A percentile compares a stretch with the other conserved stretches of the same genome.
phyloP scores from a whole-genome alignment of 352 stramenopile species.

The Phytophthora crassamura region DNA sequence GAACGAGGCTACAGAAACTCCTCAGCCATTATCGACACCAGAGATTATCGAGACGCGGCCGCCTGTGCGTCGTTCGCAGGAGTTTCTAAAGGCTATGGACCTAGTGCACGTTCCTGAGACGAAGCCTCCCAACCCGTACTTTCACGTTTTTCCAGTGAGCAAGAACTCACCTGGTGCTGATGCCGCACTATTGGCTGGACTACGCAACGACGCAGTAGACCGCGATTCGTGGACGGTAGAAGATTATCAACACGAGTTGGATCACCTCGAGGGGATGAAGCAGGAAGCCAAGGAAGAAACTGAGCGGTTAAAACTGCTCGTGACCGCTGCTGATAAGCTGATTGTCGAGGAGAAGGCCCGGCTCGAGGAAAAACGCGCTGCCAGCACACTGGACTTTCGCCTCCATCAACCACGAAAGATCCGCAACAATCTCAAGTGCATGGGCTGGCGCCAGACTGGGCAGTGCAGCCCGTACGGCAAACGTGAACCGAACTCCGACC shows the following conservation, averaged over 20 bases:
- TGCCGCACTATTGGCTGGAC: conserved; percentile 13
- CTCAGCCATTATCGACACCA: conserved; percentile 1
- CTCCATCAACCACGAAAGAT: conserved; percentile 39
- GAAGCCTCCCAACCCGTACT: conserved; percentile 29
- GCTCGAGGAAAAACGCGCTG: conserved; percentile 44
- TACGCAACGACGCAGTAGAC: conserved; percentile 26
- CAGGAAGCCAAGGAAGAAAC: conserved; percentile 48
- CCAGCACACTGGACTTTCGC: conserved; percentile 44
- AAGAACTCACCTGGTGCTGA: conserved; percentile 24
- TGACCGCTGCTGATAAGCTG: conserved; percentile 40
- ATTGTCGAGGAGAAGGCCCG: conserved; percentile 39
- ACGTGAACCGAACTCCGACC: conserved; percentile 58
- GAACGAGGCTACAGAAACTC: conserved; percentile 6
- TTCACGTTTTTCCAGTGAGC: conserved; percentile 30
- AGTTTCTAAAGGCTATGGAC: conserved; percentile 29
- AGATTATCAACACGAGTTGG: conserved; percentile 38
- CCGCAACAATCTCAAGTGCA: conserved; percentile 51
- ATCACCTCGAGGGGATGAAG: conserved; percentile 45
- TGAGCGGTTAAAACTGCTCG: conserved; percentile 40
- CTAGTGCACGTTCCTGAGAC: conserved; percentile 29
- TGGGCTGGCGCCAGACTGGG: conserved; percentile 70
- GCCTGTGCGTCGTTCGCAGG: conserved; percentile 21
- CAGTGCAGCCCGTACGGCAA: conserved; percentile 52
- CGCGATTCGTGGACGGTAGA: conserved; percentile 30
- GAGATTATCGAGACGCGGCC: conserved; percentile 6